These are phyloP conservation scores for Coelastrella sp. DNA, from an alignment of 139 green algal genomes.

Conservation along the genomic window DNA sequence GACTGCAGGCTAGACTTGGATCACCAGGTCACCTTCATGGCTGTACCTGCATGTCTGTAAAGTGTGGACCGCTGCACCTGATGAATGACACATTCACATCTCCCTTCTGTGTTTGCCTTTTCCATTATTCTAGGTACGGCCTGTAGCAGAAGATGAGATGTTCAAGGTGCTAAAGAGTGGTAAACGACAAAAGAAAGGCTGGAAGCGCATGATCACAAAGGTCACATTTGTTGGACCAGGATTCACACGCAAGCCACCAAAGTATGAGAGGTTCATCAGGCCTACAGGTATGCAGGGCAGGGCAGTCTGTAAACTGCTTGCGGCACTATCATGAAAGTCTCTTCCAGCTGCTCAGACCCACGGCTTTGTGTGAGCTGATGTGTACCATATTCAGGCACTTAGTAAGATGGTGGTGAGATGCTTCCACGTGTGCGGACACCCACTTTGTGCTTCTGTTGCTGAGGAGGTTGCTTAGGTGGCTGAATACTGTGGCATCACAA, in stretches of 20 bases:
- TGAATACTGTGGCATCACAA: too few relatives aligned
- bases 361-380: too few relatives aligned
- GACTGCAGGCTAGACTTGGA: too few relatives aligned
- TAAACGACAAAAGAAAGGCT: constrained; percentile 95
- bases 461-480: too few relatives aligned
- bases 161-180: constrained; percentile 96
- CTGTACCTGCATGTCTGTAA: accelerated
- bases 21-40: too few relatives aligned
- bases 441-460: too few relatives aligned
- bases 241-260: constrained; percentile 99
- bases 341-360: too few relatives aligned
- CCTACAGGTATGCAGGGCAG: constrained; percentile 67
- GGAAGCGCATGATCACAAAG: constrained; percentile 99
- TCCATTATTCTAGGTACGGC: constrained; percentile 79
- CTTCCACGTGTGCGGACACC: too few relatives aligned
- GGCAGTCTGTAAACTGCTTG: neutral
- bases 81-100: neutral
- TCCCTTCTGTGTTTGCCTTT: neutral
- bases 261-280: constrained; percentile 99
- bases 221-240: constrained; percentile 96
- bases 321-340: too few relatives aligned
- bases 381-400: too few relatives aligned
- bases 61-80: too few relatives aligned
- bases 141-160: constrained; percentile 99
- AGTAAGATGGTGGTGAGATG: too few relatives aligned